A percentile compares a stretch with the other conserved stretches of the same genome.
These are phyloP conservation scores for Ascoidea asiatica DNA, from an alignment of 805 yeast genomes.

Conservation along the genomic window DNA sequence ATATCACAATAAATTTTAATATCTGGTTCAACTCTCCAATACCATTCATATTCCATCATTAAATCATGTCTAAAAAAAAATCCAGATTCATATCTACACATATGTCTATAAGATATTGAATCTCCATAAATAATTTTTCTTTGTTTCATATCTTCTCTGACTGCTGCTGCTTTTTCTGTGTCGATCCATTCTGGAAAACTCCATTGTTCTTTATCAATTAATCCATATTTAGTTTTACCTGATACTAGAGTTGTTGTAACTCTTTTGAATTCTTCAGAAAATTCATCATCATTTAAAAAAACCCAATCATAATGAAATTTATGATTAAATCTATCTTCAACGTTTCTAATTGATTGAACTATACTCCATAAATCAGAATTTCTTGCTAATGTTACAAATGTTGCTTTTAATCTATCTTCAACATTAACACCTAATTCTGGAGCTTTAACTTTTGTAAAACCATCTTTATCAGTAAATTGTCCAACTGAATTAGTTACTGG, in stretches of 20 bases:
- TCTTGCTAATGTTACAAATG: slow-evolving; percentile 72
- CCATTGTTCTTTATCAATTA: slow-evolving; percentile 81
- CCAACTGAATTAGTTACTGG: neutral
- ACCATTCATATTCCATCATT: slow-evolving; percentile 68
- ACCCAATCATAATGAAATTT: slow-evolving; percentile 89
- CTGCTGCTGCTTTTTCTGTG: slow-evolving; percentile 44
- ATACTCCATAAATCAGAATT: slow-evolving; percentile 56
- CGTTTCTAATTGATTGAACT: slow-evolving; percentile 51
- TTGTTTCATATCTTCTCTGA: slow-evolving; percentile 38
- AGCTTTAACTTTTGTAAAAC: slow-evolving; percentile 6
- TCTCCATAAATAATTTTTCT: slow-evolving; percentile 49
- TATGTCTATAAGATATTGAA: slow-evolving; percentile 64
- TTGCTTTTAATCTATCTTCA: slow-evolving; percentile 43
- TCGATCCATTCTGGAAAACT: slow-evolving; percentile 77
- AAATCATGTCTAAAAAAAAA: slow-evolving; percentile 73
- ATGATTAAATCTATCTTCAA: slow-evolving; percentile 82
- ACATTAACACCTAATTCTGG: slow-evolving; percentile 14
- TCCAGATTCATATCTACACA: slow-evolving; percentile 89
- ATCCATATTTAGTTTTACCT: slow-evolving; percentile 68
- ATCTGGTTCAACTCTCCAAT: slow-evolving; percentile 93
- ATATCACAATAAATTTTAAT: slow-evolving; percentile 72
- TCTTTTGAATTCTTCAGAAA: slow-evolving; percentile 66
- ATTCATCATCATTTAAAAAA: slow-evolving; percentile 78
- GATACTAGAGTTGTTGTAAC: slow-evolving; percentile 56
- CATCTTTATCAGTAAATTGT: slow-evolving; percentile 3